Evolutionary conservation across 2,329 filamentous ascomycete genomes (phyloP).

Genomic region (Mollisia scopiformis): DNA sequence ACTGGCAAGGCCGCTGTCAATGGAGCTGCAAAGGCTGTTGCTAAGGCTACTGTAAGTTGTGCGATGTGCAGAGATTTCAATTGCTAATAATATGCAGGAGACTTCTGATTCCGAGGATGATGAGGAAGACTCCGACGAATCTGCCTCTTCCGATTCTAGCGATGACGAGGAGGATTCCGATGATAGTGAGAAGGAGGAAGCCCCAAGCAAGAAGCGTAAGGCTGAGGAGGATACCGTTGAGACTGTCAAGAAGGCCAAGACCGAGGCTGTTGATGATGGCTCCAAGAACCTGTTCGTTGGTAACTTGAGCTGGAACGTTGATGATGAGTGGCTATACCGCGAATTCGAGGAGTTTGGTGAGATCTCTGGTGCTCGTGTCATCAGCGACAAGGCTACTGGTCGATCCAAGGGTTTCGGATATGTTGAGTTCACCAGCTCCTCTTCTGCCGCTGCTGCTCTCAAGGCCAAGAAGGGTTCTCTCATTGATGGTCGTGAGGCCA

Average conservation of each 20-base stretch:
- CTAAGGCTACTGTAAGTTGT: conserved; percentile 36
- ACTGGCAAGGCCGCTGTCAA: conserved; percentile 34
- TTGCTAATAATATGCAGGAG: conserved; percentile 23
- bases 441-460: conserved; percentile 64
- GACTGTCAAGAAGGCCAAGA: conserved; percentile 56
- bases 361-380: conserved; percentile 64
- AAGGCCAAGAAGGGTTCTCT: conserved; percentile 65
- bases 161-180: conserved; percentile 21
- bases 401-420: conserved; percentile 77
- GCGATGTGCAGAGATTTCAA: background rate
- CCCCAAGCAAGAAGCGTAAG: conserved; percentile 62
- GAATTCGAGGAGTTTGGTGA: conserved; percentile 73
- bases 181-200: conserved; percentile 34
- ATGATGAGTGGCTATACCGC: conserved; percentile 70
- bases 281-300: conserved; percentile 71
- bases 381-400: conserved; percentile 68
- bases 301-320: conserved; percentile 75
- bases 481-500: conserved; percentile 68
- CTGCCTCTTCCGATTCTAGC: conserved; percentile 23
- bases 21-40: conserved; percentile 33
- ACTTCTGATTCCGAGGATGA: conserved; percentile 26
- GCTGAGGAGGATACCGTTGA: conserved; percentile 49
- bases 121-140: conserved; percentile 27
- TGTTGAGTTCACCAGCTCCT: conserved; percentile 66
- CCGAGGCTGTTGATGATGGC: conserved; percentile 43